Evolutionary conservation across 345 rosid species (phyloP).

Genomic region (Toxicodendron radicans): DNA sequence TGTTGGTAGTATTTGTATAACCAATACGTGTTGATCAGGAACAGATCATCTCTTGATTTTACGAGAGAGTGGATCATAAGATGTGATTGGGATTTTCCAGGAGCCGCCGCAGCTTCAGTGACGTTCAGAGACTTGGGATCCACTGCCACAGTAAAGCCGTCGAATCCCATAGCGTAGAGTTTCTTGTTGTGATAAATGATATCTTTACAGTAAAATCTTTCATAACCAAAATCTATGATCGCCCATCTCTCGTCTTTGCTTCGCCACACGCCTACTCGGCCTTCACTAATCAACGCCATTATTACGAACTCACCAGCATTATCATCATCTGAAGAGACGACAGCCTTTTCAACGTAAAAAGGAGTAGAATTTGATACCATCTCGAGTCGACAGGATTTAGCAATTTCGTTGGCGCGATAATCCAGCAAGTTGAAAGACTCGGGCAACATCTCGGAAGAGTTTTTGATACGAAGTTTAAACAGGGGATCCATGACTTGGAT

Average conservation of each 20-base stretch:
- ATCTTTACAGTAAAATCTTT: neutral
- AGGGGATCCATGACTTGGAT: neutral
- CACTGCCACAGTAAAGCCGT: neutral
- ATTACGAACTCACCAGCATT: neutral
- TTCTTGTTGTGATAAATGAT: neutral
- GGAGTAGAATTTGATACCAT: neutral
- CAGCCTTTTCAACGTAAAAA: neutral
- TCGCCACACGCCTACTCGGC: neutral
- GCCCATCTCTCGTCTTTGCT: slow-evolving; percentile 11
- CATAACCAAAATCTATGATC: neutral
- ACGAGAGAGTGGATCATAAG: neutral
- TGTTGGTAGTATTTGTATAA: neutral
- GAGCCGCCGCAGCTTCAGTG: neutral
- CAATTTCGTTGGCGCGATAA: neutral
- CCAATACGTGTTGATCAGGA: neutral
- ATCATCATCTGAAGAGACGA: neutral
- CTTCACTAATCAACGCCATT: neutral
- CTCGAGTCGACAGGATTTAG: neutral
- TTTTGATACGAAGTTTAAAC: too few species aligned
- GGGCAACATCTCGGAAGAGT: neutral
- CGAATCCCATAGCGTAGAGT: neutral
- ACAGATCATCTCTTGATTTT: neutral
- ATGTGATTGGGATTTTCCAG: too few species aligned
- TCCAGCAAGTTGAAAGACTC: neutral
- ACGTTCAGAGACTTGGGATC: neutral